These are phyloP conservation scores for Camellia lanceoleosa DNA, from an alignment of 148 eudicot genomes.

Conservation along the genomic window DNA sequence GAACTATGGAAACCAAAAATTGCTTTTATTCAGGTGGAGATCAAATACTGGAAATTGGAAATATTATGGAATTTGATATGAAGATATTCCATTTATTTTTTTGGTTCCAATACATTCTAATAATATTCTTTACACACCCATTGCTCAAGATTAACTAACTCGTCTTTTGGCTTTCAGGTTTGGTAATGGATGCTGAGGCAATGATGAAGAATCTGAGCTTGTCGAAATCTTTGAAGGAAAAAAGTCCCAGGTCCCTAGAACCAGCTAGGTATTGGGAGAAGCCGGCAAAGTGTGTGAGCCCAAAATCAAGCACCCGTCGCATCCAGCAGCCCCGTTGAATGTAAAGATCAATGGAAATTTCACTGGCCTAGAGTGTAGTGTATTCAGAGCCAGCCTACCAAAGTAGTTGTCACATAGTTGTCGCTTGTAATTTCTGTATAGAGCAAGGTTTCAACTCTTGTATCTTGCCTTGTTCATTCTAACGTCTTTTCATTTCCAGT, in stretches of 20 bases:
- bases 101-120: background rate
- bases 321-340: conserved; percentile 59
- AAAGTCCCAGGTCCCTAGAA: conserved; percentile 31
- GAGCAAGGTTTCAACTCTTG: conserved; percentile 44
- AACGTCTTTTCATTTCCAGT: background rate
- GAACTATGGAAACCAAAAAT: background rate
- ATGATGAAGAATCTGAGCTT: conserved; percentile 32
- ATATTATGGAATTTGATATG: background rate
- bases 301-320: conserved; percentile 40
- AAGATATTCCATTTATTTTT: background rate
- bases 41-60: background rate
- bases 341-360: conserved; percentile 7
- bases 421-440: conserved; percentile 34
- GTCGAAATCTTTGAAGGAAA: conserved; percentile 29
- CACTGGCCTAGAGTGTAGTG: background rate
- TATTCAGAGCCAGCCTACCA: background rate
- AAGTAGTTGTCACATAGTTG: background rate
- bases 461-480: conserved; percentile 34
- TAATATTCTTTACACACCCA: background rate
- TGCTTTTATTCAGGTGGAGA: background rate
- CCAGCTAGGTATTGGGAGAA: conserved; percentile 39
- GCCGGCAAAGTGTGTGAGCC: conserved; percentile 44
- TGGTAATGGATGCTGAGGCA: conserved; percentile 22
- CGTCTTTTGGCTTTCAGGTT: conserved; percentile 9
- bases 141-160: background rate